phyloP scores from a whole-genome alignment of 306 rosid species.

The Cucurbita argyrosperma region DNA sequence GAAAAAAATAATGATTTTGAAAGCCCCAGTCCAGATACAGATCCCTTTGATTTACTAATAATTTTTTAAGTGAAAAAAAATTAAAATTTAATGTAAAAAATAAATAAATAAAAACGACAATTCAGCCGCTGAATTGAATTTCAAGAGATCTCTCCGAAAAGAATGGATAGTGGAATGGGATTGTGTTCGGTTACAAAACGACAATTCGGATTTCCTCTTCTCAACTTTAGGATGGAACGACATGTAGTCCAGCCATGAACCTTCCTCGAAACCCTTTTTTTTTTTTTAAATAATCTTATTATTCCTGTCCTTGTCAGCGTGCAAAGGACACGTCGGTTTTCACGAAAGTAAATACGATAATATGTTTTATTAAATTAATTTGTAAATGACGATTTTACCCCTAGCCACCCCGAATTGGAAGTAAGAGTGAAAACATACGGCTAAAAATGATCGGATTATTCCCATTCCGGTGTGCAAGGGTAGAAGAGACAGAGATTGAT shows the following conservation, averaged over 20 bases:
- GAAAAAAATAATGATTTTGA: conserved; percentile 28
- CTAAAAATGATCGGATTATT: not conserved
- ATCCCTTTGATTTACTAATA: conserved; percentile 32
- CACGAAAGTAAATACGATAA: not conserved
- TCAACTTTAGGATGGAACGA: not conserved
- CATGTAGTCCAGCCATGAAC: not conserved
- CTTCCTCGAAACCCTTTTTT: not conserved
- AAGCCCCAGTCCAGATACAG: conserved; percentile 40
- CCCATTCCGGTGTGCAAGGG: not conserved
- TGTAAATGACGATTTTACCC: not conserved
- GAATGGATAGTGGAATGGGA: no score
- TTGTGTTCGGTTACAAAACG: not conserved
- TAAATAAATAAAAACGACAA: not conserved
- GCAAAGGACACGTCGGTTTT: not conserved
- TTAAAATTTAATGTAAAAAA: not conserved
- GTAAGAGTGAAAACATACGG: not conserved
- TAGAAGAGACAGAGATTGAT: not conserved
- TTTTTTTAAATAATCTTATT: not conserved
- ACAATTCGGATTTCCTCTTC: not conserved
- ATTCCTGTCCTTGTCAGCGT: not conserved
- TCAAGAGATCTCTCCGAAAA: not conserved
- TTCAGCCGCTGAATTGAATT: not conserved
- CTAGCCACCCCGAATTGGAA: not conserved
- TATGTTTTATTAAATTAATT: no score
- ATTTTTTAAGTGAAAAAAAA: no score